Evolutionary conservation across 2,329 filamentous ascomycete species (phyloP).

Genomic region (Nothophaeocryptopus gaeumannii): DNA sequence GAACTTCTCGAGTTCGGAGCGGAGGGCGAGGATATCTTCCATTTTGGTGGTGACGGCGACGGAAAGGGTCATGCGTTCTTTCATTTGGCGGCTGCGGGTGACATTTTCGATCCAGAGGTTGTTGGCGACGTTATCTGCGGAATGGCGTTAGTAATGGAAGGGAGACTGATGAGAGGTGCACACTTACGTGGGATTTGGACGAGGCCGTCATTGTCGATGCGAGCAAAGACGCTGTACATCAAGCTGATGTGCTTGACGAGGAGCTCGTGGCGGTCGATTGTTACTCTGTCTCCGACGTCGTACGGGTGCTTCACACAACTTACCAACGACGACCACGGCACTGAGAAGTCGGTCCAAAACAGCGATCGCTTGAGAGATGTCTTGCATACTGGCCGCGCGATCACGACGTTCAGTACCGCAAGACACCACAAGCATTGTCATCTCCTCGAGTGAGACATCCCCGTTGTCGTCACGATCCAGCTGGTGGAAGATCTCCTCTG

Average conservation of each 20-base stretch:
- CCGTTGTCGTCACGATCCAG: slow-evolving; percentile 35
- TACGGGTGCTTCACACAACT: slow-evolving; percentile 91
- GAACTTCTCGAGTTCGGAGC: slow-evolving; percentile 32
- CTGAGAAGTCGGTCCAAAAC: slow-evolving; percentile 34
- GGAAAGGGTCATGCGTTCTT: slow-evolving; percentile 31
- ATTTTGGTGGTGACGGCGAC: slow-evolving; percentile 31
- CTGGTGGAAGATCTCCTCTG: slow-evolving; percentile 31
- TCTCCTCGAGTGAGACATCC: slow-evolving; percentile 36
- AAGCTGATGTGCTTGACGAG: slow-evolving; percentile 33
- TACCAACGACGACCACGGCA: slow-evolving; percentile 28
- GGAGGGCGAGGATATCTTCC: slow-evolving; percentile 34
- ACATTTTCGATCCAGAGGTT: slow-evolving; percentile 38
- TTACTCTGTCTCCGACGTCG: slow-evolving; percentile 52
- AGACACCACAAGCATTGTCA: slow-evolving; percentile 29
- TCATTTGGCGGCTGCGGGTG: slow-evolving; percentile 34
- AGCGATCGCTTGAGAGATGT: slow-evolving; percentile 34
- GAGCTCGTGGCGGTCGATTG: slow-evolving; percentile 29
- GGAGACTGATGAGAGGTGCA: not conserved
- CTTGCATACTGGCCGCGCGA: slow-evolving; percentile 30
- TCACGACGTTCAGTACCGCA: slow-evolving; percentile 29
- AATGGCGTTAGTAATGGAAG: no score
- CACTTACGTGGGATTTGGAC: slow-evolving; percentile 32
- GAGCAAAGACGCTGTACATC: slow-evolving; percentile 34
- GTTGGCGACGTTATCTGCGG: slow-evolving; percentile 31
- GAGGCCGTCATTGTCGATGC: slow-evolving; percentile 27